Evolutionary conservation across 83 land plant species (phyloP), one percentile per base, ranked within the genome.

Genomic region (Thuja plicata): DNA sequence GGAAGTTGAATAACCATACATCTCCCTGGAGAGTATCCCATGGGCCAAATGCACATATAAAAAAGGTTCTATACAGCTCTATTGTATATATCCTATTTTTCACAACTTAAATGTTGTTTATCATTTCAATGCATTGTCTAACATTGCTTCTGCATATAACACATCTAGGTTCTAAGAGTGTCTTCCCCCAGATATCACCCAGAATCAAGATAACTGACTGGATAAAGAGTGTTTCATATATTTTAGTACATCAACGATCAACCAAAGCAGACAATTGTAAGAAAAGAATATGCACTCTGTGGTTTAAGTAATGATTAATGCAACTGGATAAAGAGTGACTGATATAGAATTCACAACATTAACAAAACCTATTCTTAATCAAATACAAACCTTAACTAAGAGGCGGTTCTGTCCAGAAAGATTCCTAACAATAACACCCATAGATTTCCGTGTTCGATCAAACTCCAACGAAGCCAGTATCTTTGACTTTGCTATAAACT

Each of bases 391-490:
- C 84, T 78, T 74, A 37, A 87, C 84, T 78, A 87, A 30, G 35
- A 87, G 55, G 38, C 86, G 57, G 46, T 78, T 97, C 8, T 70
- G 77, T 40, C 99, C 97, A 88, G 89, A 74, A 38, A 86, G 89
- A 78, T 81, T 89, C 12, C 88, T 90, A 57, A 95, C 96, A 88
- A 98, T 93, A 77, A 97, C 97, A 83, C 99, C 88, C 99, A 98
- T 98, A 50, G 99, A 98, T 87, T 98, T 98, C 11, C 99, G 90
- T 78, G 88, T 89, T 27, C 97, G 94, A 89, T 98, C 99, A 95
- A 98, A 98, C 94, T 98, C 99, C 66, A 98, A 87, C 1, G 92
- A 89, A 32, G 96, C 99, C 90, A 97, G 86, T 57, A 96, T 92
- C 66, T 93, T 90, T 32, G 92, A 89, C 88, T 91, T 93, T 87